Conservation (phyloP, 1,139 yeast species). For the Pneumocystis oryctolagi region DNA sequence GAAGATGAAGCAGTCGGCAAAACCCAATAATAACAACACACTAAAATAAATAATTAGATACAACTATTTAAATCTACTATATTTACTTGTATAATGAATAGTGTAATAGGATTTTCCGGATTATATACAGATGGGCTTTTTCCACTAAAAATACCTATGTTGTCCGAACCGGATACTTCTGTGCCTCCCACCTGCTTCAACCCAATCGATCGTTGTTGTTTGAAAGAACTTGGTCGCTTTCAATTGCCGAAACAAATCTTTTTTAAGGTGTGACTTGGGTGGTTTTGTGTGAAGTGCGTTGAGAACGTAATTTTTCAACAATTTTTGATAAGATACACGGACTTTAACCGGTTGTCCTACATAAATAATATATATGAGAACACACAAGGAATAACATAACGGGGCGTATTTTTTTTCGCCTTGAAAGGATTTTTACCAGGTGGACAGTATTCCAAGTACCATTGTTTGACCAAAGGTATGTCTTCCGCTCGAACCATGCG, state of each 20-base stretch:
- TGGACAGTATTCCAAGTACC: slow-evolving; percentile 63
- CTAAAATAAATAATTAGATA: slow-evolving; percentile 10
- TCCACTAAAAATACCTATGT: slow-evolving; percentile 41
- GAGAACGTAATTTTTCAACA: slow-evolving; percentile 56
- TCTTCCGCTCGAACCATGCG: slow-evolving; percentile 72
- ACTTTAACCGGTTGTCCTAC: slow-evolving; percentile 48
- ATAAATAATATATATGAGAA: background rate
- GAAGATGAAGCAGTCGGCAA: slow-evolving; percentile 43
- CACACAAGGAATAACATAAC: too few relatives aligned
- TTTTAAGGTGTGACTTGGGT: slow-evolving; percentile 33
- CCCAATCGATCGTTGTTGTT: slow-evolving; percentile 90
- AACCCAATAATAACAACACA: slow-evolving; percentile 34
- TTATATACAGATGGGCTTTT: slow-evolving; percentile 49
- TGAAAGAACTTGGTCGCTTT: slow-evolving; percentile 77
- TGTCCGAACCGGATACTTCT: background rate
- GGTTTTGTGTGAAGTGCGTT: slow-evolving; percentile 48
- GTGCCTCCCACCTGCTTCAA: slow-evolving; percentile 61
- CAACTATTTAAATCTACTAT: background rate
- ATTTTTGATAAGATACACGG: slow-evolving; percentile 72
- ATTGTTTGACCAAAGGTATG: slow-evolving; percentile 64
- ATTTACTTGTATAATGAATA: slow-evolving; percentile 44
- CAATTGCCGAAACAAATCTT: slow-evolving; percentile 50
- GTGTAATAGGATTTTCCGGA: slow-evolving; percentile 41
- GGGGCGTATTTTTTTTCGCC: too few relatives aligned
- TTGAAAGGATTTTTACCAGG: slow-evolving; percentile 29